A percentile compares a stretch with the other conserved stretches of the same genome.
Conservation (phyloP, 2,329 filamentous ascomycete species). For the Sclerotinia glacialis region DNA sequence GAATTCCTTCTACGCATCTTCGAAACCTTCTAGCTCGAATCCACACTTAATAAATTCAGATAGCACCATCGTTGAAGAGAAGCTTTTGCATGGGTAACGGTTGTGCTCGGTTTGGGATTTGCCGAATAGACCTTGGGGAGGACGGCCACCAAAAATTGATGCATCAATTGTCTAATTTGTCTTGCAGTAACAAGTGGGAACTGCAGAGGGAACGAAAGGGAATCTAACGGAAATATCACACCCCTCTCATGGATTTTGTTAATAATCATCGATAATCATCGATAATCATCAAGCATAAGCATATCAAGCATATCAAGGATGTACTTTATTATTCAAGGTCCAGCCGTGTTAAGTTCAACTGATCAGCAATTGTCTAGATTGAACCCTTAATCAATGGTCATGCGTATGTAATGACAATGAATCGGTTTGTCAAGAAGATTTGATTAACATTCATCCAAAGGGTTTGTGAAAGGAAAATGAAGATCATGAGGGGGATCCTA, state of each 20-base stretch:
- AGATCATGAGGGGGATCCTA: slow-evolving; percentile 17
- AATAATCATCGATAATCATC: slow-evolving; percentile 4
- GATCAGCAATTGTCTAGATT: slow-evolving; percentile 15
- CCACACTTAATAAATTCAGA: slow-evolving; percentile 1
- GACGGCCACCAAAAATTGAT: slow-evolving; percentile 2
- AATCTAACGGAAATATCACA: neutral
- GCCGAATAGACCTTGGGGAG: neutral
- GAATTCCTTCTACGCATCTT: slow-evolving; percentile 23
- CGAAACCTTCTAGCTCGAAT: slow-evolving; percentile 22
- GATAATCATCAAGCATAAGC: too few species aligned
- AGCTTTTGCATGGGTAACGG: neutral
- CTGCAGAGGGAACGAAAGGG: neutral
- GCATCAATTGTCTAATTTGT: slow-evolving; percentile 12
- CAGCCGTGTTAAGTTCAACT: neutral
- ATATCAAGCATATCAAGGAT: too few species aligned
- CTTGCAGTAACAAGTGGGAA: neutral
- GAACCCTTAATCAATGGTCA: slow-evolving; percentile 7
- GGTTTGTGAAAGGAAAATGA: slow-evolving; percentile 1
- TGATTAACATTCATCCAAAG: slow-evolving; percentile 9
- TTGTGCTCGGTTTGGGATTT: slow-evolving; percentile 2
- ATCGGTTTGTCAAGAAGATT: slow-evolving; percentile 1
- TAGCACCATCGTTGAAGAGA: slow-evolving; percentile 16
- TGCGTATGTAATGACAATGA: slow-evolving; percentile 13
- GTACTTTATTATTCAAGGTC: neutral
- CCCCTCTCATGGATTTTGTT: slow-evolving; percentile 1